Evolutionary conservation across 371 early-diverging fungal genomes (phyloP).

Genomic region (Choanephora cucurbitarum): DNA sequence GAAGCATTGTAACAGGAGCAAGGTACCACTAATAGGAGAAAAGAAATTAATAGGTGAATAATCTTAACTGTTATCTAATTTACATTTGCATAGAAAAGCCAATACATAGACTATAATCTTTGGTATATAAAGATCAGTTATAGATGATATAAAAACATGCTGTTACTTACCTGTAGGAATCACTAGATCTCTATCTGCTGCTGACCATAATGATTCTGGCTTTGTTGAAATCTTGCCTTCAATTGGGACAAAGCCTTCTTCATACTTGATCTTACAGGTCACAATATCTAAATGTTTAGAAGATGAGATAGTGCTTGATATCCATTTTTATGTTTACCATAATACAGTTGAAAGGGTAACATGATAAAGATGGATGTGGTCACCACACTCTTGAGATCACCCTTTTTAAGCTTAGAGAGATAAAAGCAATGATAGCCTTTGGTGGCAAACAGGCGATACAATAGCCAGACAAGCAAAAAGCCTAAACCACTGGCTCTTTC

Average conservation of each 20-base stretch:
- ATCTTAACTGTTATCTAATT: constrained; percentile 6
- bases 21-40: constrained; percentile 38
- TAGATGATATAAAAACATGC: too few species aligned
- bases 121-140: background rate
- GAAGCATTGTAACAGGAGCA: constrained; percentile 53
- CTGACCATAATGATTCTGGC: constrained; percentile 46
- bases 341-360: constrained; percentile 53
- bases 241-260: constrained; percentile 44
- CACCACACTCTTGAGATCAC: constrained; percentile 53
- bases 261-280: constrained; percentile 51
- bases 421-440: constrained; percentile 38
- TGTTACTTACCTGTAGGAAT: constrained; percentile 44
- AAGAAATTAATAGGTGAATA: too few species aligned
- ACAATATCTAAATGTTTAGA: constrained; percentile 27
- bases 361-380: constrained; percentile 41
- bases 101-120: constrained; percentile 37
- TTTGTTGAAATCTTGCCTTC: constrained; percentile 35
- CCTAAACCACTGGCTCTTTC: constrained; percentile 42
- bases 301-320: too few species aligned
- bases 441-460: constrained; percentile 37
- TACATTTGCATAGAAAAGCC: constrained; percentile 57
- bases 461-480: constrained; percentile 39
- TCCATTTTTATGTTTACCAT: constrained; percentile 37
- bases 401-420: constrained; percentile 31
- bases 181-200: constrained; percentile 38